phyloP scores from a whole-genome alignment of 768 basidiomycete species.

The Mrakia gelida region DNA sequence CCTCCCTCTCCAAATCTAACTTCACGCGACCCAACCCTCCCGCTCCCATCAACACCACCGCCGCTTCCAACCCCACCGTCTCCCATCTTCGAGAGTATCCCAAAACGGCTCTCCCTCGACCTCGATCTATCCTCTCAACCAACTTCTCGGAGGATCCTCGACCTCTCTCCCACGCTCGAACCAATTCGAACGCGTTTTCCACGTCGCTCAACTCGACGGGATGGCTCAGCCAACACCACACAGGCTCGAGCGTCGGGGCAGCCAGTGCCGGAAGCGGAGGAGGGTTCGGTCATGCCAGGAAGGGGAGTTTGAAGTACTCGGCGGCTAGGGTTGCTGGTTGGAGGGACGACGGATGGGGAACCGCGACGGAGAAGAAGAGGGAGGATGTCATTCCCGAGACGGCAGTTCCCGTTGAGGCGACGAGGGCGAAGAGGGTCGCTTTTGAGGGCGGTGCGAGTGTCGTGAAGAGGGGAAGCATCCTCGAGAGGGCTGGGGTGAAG shows the following conservation, averaged over 20 bases:
- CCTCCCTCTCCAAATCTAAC: not conserved
- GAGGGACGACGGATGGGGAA: conserved; percentile 3
- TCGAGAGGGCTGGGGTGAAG: conserved; percentile 3
- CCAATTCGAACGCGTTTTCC: not conserved
- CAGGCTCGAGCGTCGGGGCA: not conserved
- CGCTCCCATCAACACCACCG: not conserved
- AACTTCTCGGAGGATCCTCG: not conserved
- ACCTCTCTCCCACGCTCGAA: conserved; percentile 1
- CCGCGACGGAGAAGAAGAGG: not conserved
- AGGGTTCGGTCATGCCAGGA: not conserved
- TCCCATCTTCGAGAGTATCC: not conserved
- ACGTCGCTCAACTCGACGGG: not conserved
- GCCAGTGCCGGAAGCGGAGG: not conserved
- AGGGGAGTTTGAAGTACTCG: conserved; percentile 12
- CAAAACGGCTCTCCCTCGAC: not conserved
- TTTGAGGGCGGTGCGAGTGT: not conserved
- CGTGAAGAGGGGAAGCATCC: conserved; percentile 9
- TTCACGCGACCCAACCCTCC: not conserved
- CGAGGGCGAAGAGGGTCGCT: not conserved
- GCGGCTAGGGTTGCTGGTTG: conserved; percentile 9
- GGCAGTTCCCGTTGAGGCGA: not conserved
- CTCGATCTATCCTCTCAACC: not conserved
- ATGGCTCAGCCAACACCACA: not conserved
- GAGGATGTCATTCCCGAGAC: not conserved
- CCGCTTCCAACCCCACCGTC: not conserved